Evolutionary conservation across 257 asterid species (phyloP), one percentile per base, ranked within the genome.

Genomic region (Gentiana macrophylla): DNA sequence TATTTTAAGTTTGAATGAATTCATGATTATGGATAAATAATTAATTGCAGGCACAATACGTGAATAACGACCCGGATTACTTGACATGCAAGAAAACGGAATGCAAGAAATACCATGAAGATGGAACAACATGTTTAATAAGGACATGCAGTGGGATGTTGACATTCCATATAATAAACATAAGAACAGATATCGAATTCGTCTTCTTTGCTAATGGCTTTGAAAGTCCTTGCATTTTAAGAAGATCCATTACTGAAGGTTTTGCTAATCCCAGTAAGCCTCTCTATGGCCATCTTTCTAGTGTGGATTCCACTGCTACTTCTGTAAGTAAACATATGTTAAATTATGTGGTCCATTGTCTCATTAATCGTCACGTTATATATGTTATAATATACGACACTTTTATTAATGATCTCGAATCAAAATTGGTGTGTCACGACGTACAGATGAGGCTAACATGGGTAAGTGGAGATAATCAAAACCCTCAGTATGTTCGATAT

Each of bases 131-230:
- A 11, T 89, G 97, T 58, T 58, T 34, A 5, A n/a, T 65, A 38
- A 55, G n/a, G 8, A 76, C 93, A 0, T 86, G 95, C 53, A 61
- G 74, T 2, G 97, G 83, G 1, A 54, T 85, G 0, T 35, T 89
- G 35, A 37, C 75, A 3, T 89, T 86, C 64, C 97, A 89, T 35
- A 90, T 84, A 10, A 55, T 84, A 61, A 89, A 89, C 67, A 78
- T 89, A 35, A 82, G 97, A 48, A 84, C 97, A 0, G 90, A 84
- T 38, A 75, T 86, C 51, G 82, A 76, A 53, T 84, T 86, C 51
- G 90, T 82, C n/a, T 37, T 86, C 67, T 86, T 84, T 68, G 68
- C 60, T 0, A 93, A 82, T 47, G 97, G 97, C 38, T 86, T 83
- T 41, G 13, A 32, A 8, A 51, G 78, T 0, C 97, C 97, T 0